Evolutionary conservation across 192 early-diverging fungal species (phyloP), one percentile per base, ranked within the genome.

Genomic region (Obelidium mucronatum): DNA sequence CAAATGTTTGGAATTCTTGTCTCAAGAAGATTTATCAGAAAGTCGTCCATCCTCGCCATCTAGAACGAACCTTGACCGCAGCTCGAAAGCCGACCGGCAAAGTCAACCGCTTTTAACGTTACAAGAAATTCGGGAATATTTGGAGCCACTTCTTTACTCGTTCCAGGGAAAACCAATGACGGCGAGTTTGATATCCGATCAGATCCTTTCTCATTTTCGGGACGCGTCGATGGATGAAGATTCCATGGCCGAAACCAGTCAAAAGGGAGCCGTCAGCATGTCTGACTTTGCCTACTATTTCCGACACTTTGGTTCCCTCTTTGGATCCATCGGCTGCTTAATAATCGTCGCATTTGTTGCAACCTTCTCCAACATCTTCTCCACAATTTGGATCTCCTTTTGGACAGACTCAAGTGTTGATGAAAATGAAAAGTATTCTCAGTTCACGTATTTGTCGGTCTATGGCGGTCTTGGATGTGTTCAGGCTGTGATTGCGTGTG

Each of bases 11-110:
- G 70, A 72, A 44, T 59, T 72, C 17, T 52, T 72, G 26, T 26
- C 22, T 69, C 67, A 69, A 34, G 67, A 69, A 22, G 63, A 65
- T 65, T 22, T 35, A 34, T 36, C 63, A n/a, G 63, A 65, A 37
- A 15, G 11, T 26, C 63, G 63, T 34, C 24, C 24, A 60, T 6
- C 58, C 13, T 60, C 33, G 6, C 8, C 58, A 13, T 19, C 58
- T 60, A 6, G 13, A 13, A 13, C 24, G 33, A 26, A 60, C 8
- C 11, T 24, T 11, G 56, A 0, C 24, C 13, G 6, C 6, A 59
- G 56, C 24, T 24, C 8, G 24, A 59, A 59, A 59, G 8, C 6
- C 13, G 31, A 59, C 56, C n/a, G n/a, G 51, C 13, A 52, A n/a
- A 52, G 51, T n/a, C 63, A 39, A 37, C 37, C 28, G 19, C 44